phyloP scores from a whole-genome alignment of 139 green algal genomes.

The Mesotaenium endlicherianum region DNA sequence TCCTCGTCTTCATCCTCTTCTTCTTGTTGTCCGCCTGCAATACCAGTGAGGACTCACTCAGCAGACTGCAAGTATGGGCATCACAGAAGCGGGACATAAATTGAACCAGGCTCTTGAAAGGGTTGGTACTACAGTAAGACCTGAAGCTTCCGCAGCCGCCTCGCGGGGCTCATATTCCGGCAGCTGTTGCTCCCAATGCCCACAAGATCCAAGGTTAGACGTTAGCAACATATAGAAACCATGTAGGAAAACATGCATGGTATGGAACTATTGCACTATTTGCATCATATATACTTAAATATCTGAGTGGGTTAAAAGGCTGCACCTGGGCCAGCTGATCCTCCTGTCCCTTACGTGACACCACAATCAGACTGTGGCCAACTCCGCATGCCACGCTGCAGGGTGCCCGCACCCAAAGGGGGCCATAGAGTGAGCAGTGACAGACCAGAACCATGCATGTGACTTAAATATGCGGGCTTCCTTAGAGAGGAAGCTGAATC shows the following conservation, averaged over 20 bases:
- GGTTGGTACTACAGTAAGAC: background rate
- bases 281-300: background rate
- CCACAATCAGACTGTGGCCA: conserved; percentile 11
- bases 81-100: background rate
- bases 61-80: background rate
- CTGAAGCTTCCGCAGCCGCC: background rate
- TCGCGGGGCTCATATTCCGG: background rate
- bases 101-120: background rate
- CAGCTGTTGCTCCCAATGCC: background rate
- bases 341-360: background rate
- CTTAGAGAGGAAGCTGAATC: background rate
- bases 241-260: background rate
- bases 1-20: conserved; percentile 3
- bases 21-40: background rate
- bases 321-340: background rate
- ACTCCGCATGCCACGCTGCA: conserved; percentile 23
- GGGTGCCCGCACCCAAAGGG: background rate
- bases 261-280: background rate
- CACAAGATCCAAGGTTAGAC: background rate
- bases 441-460: background rate
- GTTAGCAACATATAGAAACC: background rate
- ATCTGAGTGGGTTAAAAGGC: background rate
- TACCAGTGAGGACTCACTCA: background rate
- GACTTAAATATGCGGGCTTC: background rate
- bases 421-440: background rate